Evolutionary conservation across 306 rosid genomes (phyloP), one percentile per base, ranked within the genome.

Genomic region (Oxytropis ochrocephala): DNA sequence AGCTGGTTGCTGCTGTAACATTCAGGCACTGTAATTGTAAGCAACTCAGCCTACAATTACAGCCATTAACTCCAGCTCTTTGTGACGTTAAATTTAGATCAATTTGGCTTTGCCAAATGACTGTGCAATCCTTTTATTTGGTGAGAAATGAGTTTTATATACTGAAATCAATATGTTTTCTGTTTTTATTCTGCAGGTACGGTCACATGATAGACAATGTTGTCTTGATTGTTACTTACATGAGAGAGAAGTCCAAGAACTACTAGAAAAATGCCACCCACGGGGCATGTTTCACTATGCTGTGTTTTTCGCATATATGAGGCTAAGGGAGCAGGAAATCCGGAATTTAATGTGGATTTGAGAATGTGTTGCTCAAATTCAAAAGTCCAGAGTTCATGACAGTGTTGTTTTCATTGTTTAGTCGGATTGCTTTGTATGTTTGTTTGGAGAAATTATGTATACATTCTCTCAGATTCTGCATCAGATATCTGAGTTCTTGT

Each of bases 141-240:
- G 9, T 38, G 21, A 5, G n/a, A 36, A 51, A 47, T 39, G 13
- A 18, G 6, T 32, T 14, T 46, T 16, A 17, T 30, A 69, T 43
- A 21, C 38, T 12, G 53, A 67, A 48, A 48, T 63, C 10, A 33
- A 53, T 66, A 60, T 29, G 13, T 48, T 61, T 54, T 61, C 19
- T 44, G 77, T 24, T 69, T 73, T 21, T 48, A 70, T 65, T 41
- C 27, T 79, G 57, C 92, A 94, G 98, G 74, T 94, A 90, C 64
- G 97, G 98, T 70, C 97, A 94, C 85, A 94, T 94, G 98, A 94
- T 94, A 62, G 98, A 94, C 88, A 94, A 94, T 62, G 98, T 94
- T 76, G 97, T 94, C 72, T 86, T 90, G 81, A 94, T 94, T 56
- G 98, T 94, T 77, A 94, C 98, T 79, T 94, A n/a, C n/a, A n/a